phyloP scores from a whole-genome alignment of 169 alveolate species.

The Plasmodium cynomolgi region DNA sequence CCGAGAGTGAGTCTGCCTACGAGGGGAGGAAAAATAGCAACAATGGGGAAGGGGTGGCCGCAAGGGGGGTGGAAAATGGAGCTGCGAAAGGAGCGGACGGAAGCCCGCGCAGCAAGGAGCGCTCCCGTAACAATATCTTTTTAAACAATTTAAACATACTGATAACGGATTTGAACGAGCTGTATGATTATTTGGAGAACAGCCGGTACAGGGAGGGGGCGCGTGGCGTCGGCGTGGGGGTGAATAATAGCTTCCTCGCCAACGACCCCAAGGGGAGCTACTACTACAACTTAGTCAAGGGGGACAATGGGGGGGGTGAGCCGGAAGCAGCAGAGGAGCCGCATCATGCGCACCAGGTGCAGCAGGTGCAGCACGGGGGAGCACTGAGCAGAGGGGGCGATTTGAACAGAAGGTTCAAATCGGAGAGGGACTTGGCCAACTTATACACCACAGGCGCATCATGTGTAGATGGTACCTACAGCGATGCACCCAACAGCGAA shows the following conservation, averaged over 20 bases:
- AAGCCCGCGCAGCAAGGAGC: background rate
- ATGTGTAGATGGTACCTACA: background rate
- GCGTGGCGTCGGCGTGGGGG: background rate
- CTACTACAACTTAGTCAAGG: background rate
- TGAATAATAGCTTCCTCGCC: background rate
- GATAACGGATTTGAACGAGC: constrained; percentile 36
- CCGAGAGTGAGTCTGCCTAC: background rate
- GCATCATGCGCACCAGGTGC: background rate
- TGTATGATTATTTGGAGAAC: constrained; percentile 46
- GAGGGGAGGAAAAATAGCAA: background rate
- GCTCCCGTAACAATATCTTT: constrained; percentile 17
- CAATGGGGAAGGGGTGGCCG: background rate
- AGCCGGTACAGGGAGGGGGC: background rate
- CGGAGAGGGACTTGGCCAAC: background rate
- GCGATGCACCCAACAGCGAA: background rate
- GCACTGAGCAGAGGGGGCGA: background rate
- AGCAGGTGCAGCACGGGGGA: background rate
- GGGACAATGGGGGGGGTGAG: background rate
- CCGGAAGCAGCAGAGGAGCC: background rate
- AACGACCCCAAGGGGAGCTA: background rate
- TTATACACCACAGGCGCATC: background rate
- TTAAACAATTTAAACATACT: constrained; percentile 42
- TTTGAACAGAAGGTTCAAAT: background rate
- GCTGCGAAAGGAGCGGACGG: background rate
- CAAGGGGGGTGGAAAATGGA: background rate